Evolutionary conservation across 495 filamentous ascomycete species (phyloP).

Genomic region (Xylaria intraflava): DNA sequence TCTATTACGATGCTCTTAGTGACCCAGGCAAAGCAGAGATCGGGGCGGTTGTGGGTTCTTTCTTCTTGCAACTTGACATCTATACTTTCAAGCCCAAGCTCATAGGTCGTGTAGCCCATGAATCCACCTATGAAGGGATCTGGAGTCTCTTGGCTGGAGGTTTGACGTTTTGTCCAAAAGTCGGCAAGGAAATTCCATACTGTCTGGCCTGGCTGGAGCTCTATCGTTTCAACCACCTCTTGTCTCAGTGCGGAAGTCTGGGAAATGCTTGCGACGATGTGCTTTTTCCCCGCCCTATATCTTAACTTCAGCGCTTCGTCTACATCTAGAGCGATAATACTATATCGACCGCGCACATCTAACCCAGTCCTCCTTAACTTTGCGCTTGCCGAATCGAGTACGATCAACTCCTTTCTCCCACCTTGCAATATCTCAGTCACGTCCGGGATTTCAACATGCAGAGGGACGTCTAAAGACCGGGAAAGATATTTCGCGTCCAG

Average conservation of each 20-base stretch:
- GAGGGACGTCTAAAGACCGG: conserved; percentile 27
- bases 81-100: conserved; percentile 66
- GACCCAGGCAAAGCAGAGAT: conserved; percentile 71
- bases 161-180: conserved; percentile 47
- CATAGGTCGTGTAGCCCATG: conserved; percentile 85
- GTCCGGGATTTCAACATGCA: conserved; percentile 36
- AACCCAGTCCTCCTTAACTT: conserved; percentile 27
- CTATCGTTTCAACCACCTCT: conserved; percentile 16
- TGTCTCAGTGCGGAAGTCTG: conserved; percentile 1
- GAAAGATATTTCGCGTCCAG: conserved; percentile 20
- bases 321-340: conserved; percentile 59
- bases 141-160: conserved; percentile 31
- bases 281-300: conserved; percentile 41
- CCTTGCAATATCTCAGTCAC: conserved; percentile 43
- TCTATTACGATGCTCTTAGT: conserved; percentile 78
- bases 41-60: conserved; percentile 50
- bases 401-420: conserved; percentile 36
- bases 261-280: conserved; percentile 23
- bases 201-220: conserved; percentile 30
- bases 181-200: conserved; percentile 52
- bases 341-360: conserved; percentile 55
- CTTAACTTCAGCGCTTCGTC: conserved; percentile 46
- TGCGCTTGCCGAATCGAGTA: conserved; percentile 51
- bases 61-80: conserved; percentile 33
- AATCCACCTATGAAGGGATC: conserved; percentile 82